Evolutionary conservation across 805 yeast species (phyloP).

Genomic region (Jamesozyma rosinii): DNA sequence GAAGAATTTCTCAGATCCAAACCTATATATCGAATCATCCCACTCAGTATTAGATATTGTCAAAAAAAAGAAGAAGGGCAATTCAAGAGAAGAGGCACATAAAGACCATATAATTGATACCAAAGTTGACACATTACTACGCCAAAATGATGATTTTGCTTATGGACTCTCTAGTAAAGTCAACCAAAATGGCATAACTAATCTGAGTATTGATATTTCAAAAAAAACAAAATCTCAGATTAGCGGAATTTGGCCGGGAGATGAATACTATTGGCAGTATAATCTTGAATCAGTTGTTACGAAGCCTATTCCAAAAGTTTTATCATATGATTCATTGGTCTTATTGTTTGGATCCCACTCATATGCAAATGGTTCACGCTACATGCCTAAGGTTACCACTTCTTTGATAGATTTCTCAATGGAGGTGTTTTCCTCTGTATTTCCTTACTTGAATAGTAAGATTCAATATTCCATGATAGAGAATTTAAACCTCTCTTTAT

Average conservation of each 20-base stretch:
- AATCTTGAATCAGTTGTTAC: conserved; percentile 28
- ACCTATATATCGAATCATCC: conserved; percentile 19
- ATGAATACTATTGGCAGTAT: conserved; percentile 30
- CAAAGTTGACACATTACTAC: conserved; percentile 18
- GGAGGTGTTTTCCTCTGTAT: conserved; percentile 60
- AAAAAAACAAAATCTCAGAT: conserved; percentile 20
- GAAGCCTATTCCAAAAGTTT: conserved; percentile 34
- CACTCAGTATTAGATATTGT: conserved; percentile 10
- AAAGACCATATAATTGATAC: conserved; percentile 12
- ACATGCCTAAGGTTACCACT: conserved; percentile 38
- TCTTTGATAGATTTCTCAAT: conserved; percentile 68
- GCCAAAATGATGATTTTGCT: conserved; percentile 35
- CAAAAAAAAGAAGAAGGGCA: conserved; percentile 11
- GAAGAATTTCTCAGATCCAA: conserved; percentile 40
- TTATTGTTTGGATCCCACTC: conserved; percentile 21
- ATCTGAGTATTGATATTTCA: conserved; percentile 27
- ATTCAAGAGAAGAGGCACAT: conserved; percentile 10
- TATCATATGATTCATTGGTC: conserved; percentile 36
- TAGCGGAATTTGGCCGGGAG: conserved; percentile 18
- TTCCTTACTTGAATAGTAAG: conserved; percentile 63
- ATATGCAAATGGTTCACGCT: conserved; percentile 10
- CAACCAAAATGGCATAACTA: conserved; percentile 30
- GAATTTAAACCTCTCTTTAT: conserved; percentile 51
- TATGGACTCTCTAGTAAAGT: conserved; percentile 50
- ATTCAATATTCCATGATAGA: conserved; percentile 86